Evolutionary conservation across 495 filamentous ascomycete species (phyloP).

Genomic region (Evernia prunastri): DNA sequence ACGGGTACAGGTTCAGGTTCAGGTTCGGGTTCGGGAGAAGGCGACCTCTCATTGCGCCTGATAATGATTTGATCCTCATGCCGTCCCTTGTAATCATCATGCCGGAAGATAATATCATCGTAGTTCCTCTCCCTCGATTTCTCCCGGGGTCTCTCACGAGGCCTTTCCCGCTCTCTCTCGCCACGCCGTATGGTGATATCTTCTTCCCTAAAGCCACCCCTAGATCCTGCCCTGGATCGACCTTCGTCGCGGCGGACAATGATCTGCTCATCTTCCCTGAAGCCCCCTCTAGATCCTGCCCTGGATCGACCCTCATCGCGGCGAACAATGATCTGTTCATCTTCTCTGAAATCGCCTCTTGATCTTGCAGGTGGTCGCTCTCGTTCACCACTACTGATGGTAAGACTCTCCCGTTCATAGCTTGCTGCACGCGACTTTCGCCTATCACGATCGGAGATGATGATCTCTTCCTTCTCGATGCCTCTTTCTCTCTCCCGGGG

Average conservation of each 20-base stretch:
- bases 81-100: conserved; percentile 24
- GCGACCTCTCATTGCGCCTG: conserved; percentile 30
- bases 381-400: conserved; percentile 22
- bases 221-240: conserved; percentile 22
- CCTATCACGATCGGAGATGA: conserved; percentile 26
- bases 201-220: conserved; percentile 28
- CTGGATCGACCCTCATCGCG: conserved; percentile 20
- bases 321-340: conserved; percentile 25
- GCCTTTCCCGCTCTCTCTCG: conserved; percentile 20
- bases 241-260: conserved; percentile 22
- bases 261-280: conserved; percentile 22
- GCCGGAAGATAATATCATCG: conserved; percentile 32
- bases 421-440: conserved; percentile 28
- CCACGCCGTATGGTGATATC: conserved; percentile 26
- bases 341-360: conserved; percentile 12
- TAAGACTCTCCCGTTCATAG: conserved; percentile 37
- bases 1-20: conserved; percentile 35
- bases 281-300: conserved; percentile 21
- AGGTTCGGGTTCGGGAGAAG: conserved; percentile 35
- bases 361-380: conserved; percentile 20
- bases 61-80: conserved; percentile 30
- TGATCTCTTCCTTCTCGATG: conserved; percentile 28
- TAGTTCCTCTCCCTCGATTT: conserved; percentile 25
- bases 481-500: conserved; percentile 23
- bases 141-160: conserved; percentile 22